Conservation (phyloP, 371 early-diverging fungal species). For the Mucor racemosus region DNA sequence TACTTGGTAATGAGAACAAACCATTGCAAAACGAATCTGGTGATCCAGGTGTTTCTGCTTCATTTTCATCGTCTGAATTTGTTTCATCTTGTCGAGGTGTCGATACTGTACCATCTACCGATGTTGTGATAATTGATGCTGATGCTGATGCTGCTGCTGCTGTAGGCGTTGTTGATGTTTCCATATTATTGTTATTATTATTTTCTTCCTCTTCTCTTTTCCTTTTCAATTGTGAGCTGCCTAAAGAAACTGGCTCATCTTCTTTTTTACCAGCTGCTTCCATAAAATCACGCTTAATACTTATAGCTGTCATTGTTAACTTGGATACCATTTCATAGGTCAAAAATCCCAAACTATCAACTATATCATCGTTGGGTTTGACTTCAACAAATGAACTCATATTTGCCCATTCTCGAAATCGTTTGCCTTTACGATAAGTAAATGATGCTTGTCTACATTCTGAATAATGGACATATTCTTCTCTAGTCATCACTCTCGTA, state of each 20-base stretch:
- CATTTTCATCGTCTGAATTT: constrained; percentile 9
- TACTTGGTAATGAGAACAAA: constrained; percentile 78
- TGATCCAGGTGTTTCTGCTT: constrained; percentile 32
- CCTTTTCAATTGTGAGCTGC: constrained; percentile 25
- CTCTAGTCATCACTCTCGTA: constrained; percentile 95
- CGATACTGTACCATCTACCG: background rate
- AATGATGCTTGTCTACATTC: constrained; percentile 98
- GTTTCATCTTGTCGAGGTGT: background rate
- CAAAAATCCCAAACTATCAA: constrained; percentile 97
- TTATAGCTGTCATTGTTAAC: constrained; percentile 86
- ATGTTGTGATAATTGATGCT: constrained; percentile 10
- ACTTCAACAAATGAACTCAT: constrained; percentile 86
- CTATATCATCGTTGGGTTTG: constrained; percentile 92
- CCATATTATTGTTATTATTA: constrained; percentile 16
- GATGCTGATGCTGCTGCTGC: constrained; percentile 12
- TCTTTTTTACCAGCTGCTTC: constrained; percentile 35
- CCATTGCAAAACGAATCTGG: constrained; percentile 48
- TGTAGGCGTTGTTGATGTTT: constrained; percentile 12
- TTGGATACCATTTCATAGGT: constrained; percentile 96
- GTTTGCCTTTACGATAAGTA: constrained; percentile 91
- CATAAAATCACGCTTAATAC: constrained; percentile 68
- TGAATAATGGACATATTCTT: constrained; percentile 98
- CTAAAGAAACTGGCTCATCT: constrained; percentile 28
- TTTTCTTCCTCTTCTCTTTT: constrained; percentile 54
- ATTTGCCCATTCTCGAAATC: constrained; percentile 96